Conservation (phyloP, 768 basidiomycete genomes). For the Saitozyma sp. region DNA sequence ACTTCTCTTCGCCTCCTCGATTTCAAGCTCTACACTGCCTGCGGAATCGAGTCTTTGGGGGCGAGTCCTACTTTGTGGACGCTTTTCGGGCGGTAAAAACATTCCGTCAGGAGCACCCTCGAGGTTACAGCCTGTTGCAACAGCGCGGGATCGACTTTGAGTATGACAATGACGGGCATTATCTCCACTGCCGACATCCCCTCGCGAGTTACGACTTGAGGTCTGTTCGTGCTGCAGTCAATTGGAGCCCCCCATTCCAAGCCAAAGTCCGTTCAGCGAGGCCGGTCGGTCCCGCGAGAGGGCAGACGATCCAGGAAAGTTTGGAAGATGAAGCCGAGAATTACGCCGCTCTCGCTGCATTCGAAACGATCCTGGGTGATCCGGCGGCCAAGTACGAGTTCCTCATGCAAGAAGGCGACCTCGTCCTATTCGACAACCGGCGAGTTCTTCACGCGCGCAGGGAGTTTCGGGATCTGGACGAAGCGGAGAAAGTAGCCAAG, state of each 20-base stretch:
- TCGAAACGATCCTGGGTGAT: conserved; percentile 63
- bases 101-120: conserved; percentile 51
- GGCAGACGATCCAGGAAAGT: neutral
- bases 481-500: conserved; percentile 44
- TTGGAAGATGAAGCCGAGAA: conserved; percentile 10
- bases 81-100: conserved; percentile 58
- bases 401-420: conserved; percentile 76
- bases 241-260: conserved; percentile 91
- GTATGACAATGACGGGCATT: conserved; percentile 87
- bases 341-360: conserved; percentile 61
- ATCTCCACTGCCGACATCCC: conserved; percentile 69
- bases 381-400: conserved; percentile 62
- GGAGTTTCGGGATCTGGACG: conserved; percentile 61
- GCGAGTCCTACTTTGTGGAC: conserved; percentile 84
- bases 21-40: conserved; percentile 92
- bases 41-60: conserved; percentile 78
- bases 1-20: conserved; percentile 85
- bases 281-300: neutral
- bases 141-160: conserved; percentile 75
- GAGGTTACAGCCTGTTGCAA: conserved; percentile 63
- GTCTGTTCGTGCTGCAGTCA: conserved; percentile 59
- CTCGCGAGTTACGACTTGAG: conserved; percentile 64
- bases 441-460: conserved; percentile 83
- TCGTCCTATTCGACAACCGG: conserved; percentile 88
- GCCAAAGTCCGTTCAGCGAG: neutral